phyloP scores from a whole-genome alignment of 768 basidiomycete genomes.

The Russula sp. region DNA sequence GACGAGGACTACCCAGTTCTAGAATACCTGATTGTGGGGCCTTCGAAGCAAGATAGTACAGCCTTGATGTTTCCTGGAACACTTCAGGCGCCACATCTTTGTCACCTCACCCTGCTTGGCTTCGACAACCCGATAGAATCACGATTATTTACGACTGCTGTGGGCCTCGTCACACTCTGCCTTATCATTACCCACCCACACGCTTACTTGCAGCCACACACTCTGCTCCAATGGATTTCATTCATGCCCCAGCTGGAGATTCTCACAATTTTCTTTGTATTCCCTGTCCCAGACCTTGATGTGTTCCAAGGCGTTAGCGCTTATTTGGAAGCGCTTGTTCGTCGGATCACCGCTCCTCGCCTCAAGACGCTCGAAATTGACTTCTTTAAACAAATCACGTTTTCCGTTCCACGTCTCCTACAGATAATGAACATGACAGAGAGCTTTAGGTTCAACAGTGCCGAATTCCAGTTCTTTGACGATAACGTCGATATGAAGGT shows the following conservation, averaged over 20 bases:
- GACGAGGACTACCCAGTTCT: not conserved
- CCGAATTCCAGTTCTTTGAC: not conserved
- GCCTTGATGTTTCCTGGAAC: not conserved
- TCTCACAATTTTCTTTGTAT: not conserved
- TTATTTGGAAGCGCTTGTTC: not conserved
- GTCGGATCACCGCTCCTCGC: not conserved
- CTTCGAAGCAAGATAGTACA: not conserved
- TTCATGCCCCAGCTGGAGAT: not conserved
- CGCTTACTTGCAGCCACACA: not conserved
- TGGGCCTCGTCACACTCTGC: not conserved
- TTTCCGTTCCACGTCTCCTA: not conserved
- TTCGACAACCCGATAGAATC: not conserved
- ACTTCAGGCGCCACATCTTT: not conserved
- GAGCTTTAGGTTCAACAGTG: not conserved
- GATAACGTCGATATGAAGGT: not conserved
- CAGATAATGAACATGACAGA: not conserved
- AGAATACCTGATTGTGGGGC: not conserved
- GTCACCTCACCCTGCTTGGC: not conserved
- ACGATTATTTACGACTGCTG: not conserved
- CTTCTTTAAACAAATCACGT: not conserved
- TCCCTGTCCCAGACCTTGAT: not conserved
- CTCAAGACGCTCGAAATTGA: not conserved
- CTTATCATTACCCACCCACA: not conserved
- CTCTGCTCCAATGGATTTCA: not conserved
- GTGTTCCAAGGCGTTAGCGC: not conserved